Percentiles rank a stretch among this genome's conserved stretches.
phyloP scores from a whole-genome alignment of 768 basidiomycete species.

The Rhodotorula diobovata region DNA sequence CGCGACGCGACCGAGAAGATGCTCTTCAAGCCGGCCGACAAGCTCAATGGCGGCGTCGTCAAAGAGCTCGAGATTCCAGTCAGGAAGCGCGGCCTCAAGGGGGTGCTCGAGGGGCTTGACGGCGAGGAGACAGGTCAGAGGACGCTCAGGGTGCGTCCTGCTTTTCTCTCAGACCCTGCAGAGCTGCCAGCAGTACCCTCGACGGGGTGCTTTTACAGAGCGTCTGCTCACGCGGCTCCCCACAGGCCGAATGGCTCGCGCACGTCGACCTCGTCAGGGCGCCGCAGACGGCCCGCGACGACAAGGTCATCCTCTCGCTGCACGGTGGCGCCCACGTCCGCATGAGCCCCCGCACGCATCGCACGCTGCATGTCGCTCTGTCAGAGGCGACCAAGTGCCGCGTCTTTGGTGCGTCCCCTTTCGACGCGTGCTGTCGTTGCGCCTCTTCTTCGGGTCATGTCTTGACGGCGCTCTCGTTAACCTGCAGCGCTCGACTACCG shows the following conservation, averaged over 20 bases:
- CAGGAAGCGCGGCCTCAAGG: not conserved
- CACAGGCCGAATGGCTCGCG: constrained; percentile 58
- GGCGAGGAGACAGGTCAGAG: not conserved
- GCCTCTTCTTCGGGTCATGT: not conserved
- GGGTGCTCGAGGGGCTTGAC: not conserved
- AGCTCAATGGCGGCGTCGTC: not conserved
- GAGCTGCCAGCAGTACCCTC: too few species aligned
- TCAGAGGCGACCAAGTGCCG: constrained; percentile 78
- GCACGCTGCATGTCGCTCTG: constrained; percentile 79
- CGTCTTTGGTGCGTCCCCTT: constrained; percentile 58
- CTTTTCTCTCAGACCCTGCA: too few species aligned
- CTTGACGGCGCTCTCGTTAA: fast-evolving
- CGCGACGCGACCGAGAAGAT: not conserved
- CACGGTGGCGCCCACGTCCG: constrained; percentile 92
- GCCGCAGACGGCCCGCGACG: constrained; percentile 50
- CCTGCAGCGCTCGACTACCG: constrained; percentile 73
- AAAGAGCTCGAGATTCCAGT: not conserved
- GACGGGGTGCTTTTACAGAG: not conserved
- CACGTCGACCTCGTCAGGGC: constrained; percentile 13
- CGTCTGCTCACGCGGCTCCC: constrained; percentile 47
- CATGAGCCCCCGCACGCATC: constrained; percentile 79
- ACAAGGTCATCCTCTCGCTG: constrained; percentile 79
- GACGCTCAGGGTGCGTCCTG: not conserved
- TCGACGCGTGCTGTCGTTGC: fast-evolving
- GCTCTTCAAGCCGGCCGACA: not conserved